Evolutionary conservation across 306 rosid genomes (phyloP).

Genomic region (Parietaria judaica): DNA sequence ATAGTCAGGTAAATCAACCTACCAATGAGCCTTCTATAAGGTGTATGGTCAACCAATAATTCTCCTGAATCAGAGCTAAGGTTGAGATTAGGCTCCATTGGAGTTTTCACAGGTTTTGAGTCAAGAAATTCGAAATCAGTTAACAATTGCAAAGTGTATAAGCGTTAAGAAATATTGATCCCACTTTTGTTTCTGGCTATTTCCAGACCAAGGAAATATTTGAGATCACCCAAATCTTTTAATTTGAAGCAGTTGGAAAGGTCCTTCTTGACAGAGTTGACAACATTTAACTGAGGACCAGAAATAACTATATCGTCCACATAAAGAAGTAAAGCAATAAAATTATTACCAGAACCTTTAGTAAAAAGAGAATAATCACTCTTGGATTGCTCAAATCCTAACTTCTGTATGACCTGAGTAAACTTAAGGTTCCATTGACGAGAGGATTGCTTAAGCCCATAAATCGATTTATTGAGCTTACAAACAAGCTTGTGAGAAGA

Average conservation of each 20-base stretch:
- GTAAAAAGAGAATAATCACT: neutral
- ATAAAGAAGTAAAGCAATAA: neutral
- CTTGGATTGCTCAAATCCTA: neutral
- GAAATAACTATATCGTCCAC: neutral
- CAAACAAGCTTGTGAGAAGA: neutral
- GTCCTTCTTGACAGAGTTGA: too few species aligned
- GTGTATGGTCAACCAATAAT: neutral
- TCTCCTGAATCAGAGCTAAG: too few species aligned
- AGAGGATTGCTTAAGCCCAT: neutral
- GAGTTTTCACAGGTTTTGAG: too few species aligned
- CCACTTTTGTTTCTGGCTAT: too few species aligned
- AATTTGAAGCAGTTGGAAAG: too few species aligned
- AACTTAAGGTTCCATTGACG: neutral
- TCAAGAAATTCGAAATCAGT: too few species aligned
- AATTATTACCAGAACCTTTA: neutral
- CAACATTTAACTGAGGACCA: neutral
- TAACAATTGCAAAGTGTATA: too few species aligned
- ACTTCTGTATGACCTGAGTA: neutral
- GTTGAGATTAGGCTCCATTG: too few species aligned
- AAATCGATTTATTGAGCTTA: neutral
- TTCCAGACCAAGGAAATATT: too few species aligned
- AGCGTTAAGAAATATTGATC: neutral
- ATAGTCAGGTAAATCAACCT: neutral
- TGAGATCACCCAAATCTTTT: too few species aligned
- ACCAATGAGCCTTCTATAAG: neutral